phyloP scores from a whole-genome alignment of 768 basidiomycete genomes.

The Boletus rufocinnamomeus region DNA sequence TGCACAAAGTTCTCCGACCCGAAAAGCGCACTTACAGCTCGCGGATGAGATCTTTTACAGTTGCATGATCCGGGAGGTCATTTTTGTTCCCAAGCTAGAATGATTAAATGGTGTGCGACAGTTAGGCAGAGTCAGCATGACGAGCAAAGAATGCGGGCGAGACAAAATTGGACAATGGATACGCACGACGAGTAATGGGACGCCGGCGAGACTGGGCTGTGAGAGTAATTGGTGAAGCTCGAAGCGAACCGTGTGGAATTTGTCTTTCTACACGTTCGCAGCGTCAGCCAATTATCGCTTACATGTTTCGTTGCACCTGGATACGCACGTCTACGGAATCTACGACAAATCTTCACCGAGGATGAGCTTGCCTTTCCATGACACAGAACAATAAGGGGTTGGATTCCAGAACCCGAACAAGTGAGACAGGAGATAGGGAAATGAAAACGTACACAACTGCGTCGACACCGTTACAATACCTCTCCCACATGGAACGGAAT shows the following conservation, averaged over 20 bases:
- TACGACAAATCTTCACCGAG: constrained; percentile 73
- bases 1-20: too few species aligned
- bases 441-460: constrained; percentile 74
- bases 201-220: constrained; percentile 63
- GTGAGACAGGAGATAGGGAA: neutral
- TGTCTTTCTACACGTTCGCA: constrained; percentile 55
- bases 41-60: constrained; percentile 82
- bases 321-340: constrained; percentile 81
- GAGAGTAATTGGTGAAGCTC: constrained; percentile 80
- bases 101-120: neutral
- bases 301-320: neutral
- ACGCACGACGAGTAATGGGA: constrained; percentile 82
- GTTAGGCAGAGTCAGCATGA: neutral
- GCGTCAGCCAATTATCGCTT: constrained; percentile 1
- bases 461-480: constrained; percentile 91
- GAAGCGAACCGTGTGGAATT: constrained; percentile 80
- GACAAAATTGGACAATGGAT: neutral
- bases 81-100: constrained; percentile 89
- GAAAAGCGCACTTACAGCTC: constrained; percentile 53
- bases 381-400: neutral
- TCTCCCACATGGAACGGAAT: constrained; percentile 94
- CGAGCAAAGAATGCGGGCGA: neutral
- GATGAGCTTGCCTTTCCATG: constrained; percentile 19
- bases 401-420: neutral
- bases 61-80: constrained; percentile 72